These are phyloP conservation scores for Penicillium verhagenii DNA, from an alignment of 495 filamentous ascomycete genomes.

Conservation along the genomic window DNA sequence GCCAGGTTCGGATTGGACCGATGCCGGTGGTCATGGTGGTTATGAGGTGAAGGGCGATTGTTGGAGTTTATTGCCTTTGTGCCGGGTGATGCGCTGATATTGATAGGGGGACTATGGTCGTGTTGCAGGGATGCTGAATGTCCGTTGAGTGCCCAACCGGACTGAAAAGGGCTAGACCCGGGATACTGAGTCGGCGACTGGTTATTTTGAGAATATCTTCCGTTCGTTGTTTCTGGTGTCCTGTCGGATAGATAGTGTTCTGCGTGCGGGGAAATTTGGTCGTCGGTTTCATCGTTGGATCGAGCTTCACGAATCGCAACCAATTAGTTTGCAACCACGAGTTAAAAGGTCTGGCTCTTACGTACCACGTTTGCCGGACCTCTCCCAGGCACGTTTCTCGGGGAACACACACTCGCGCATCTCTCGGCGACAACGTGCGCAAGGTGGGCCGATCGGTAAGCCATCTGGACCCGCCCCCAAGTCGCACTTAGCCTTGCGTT, in stretches of 20 bases:
- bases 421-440: slow-evolving; percentile 87
- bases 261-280: slow-evolving; percentile 8
- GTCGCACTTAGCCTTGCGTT: slow-evolving; percentile 50
- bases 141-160: slow-evolving; percentile 12
- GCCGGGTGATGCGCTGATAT: slow-evolving; percentile 11
- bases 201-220: slow-evolving; percentile 3
- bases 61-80: not conserved
- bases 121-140: slow-evolving; percentile 16
- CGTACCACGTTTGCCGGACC: slow-evolving; percentile 38
- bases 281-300: slow-evolving; percentile 17
- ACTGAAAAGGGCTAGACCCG: slow-evolving; percentile 16
- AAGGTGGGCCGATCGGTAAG: slow-evolving; percentile 83
- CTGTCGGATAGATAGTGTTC: slow-evolving; percentile 2
- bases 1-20: slow-evolving; percentile 36
- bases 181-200: slow-evolving; percentile 13
- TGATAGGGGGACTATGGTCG: slow-evolving; percentile 11
- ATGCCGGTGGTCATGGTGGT: slow-evolving; percentile 22
- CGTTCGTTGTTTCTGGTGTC: slow-evolving; percentile 3
- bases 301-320: slow-evolving; percentile 15
- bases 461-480: slow-evolving; percentile 65
- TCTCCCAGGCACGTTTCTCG: slow-evolving; percentile 61
- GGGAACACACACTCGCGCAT: slow-evolving; percentile 91
- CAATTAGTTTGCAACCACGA: slow-evolving; percentile 6
- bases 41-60: slow-evolving; percentile 1
- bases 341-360: not conserved